Evolutionary conservation across 176 grass and related monocot species (phyloP).

Genomic region (Guadua angustifolia): DNA sequence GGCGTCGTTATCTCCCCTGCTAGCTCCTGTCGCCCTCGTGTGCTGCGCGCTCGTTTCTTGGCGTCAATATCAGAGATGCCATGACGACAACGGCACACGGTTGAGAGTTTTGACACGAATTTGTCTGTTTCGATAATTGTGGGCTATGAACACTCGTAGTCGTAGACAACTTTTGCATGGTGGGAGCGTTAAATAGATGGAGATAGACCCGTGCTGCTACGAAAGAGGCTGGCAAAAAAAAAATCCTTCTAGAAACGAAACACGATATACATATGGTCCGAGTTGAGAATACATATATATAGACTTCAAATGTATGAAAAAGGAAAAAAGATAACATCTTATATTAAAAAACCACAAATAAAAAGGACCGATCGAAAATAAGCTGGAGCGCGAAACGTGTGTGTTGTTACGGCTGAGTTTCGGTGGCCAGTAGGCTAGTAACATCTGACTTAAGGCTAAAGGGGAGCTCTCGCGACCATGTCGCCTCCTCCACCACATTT

Average conservation of each 20-base stretch:
- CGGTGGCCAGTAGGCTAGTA: neutral
- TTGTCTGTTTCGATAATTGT: neutral
- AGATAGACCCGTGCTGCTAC: slow-evolving; percentile 10
- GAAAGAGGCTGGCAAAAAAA: neutral
- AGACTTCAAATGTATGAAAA: neutral
- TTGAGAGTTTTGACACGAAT: neutral
- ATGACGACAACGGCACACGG: neutral
- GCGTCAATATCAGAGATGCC: neutral
- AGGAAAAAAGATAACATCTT: no score
- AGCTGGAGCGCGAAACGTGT: neutral
- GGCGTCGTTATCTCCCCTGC: neutral
- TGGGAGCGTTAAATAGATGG: neutral
- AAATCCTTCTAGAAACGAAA: slow-evolving; percentile 22
- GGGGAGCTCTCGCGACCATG: no score
- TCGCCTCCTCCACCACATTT: no score
- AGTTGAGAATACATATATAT: neutral
- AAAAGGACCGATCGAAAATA: no score
- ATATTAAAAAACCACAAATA: no score
- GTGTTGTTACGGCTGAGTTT: neutral
- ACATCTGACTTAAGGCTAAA: no score
- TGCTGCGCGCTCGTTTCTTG: neutral
- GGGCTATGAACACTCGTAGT: neutral
- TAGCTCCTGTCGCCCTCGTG: neutral
- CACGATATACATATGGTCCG: neutral
- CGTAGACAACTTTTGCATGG: no score